A percentile compares a stretch with the other conserved stretches of the same genome.
These are phyloP conservation scores for Nicotiana attenuata DNA, from an alignment of 257 asterid genomes.

Conservation along the genomic window DNA sequence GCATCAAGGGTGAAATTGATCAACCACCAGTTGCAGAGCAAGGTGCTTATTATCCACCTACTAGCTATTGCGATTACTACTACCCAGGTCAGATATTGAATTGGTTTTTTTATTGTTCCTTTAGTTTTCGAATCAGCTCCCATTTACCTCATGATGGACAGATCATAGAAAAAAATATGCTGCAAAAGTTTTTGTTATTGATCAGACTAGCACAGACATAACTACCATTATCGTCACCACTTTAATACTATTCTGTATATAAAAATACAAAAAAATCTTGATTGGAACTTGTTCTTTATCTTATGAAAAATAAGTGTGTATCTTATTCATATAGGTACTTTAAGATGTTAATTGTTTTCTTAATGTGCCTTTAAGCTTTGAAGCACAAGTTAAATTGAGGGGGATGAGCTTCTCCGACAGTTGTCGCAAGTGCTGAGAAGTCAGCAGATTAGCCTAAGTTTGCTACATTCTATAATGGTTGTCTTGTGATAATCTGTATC, in stretches of 20 bases:
- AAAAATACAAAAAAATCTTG: not conserved
- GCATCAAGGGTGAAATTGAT: slow-evolving; percentile 30
- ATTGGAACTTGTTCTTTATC: not conserved
- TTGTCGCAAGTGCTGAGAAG: not conserved
- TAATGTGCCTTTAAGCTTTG: not conserved
- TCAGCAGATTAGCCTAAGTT: not conserved
- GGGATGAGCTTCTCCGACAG: not conserved
- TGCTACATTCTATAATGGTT: not conserved
- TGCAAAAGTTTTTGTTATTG: not conserved
- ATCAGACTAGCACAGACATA: not conserved
- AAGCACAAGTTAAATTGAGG: not conserved
- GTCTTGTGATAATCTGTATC: not conserved
- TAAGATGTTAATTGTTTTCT: not conserved
- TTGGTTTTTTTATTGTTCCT: slow-evolving; percentile 12
- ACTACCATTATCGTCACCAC: not conserved
- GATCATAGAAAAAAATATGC: not conserved
- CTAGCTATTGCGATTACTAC: slow-evolving; percentile 53
- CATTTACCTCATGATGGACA: not conserved
- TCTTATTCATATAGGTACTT: not conserved
- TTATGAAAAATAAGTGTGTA: not conserved
- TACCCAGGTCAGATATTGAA: slow-evolving; percentile 46
- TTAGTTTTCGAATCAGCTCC: not conserved
- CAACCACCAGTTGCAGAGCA: slow-evolving; percentile 40
- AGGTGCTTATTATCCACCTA: slow-evolving; percentile 46
- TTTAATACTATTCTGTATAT: not conserved